These are phyloP conservation scores for Blumeriella jaapii DNA, from an alignment of 2,329 filamentous ascomycete species.

Conservation along the genomic window DNA sequence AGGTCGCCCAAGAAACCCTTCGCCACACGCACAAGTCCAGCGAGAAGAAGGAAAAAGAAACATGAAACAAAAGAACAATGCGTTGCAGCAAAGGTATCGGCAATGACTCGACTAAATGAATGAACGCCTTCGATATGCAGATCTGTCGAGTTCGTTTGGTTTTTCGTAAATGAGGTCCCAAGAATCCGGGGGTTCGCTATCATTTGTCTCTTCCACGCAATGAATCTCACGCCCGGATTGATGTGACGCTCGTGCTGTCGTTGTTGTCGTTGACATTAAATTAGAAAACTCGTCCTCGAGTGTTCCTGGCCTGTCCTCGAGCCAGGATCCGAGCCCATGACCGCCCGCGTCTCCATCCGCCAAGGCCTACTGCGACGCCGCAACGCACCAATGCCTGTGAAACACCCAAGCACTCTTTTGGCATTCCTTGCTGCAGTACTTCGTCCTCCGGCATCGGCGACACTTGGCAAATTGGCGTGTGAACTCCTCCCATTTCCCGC, in stretches of 20 bases:
- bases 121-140: slow-evolving; percentile 20
- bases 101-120: slow-evolving; percentile 7
- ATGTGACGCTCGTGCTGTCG: slow-evolving; percentile 12
- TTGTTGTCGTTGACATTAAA: slow-evolving; percentile 18
- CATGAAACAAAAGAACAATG: slow-evolving; percentile 10
- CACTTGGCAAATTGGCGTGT: slow-evolving; percentile 97
- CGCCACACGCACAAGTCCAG: too few relatives aligned
- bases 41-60: slow-evolving; percentile 1
- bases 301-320: slow-evolving; percentile 8
- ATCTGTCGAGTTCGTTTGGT: slow-evolving; percentile 14
- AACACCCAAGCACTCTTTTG: slow-evolving; percentile 99
- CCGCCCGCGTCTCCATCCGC: too few relatives aligned
- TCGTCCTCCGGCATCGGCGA: slow-evolving; percentile 86
- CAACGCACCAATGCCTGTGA: slow-evolving; percentile 94
- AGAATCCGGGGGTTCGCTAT: slow-evolving; percentile 11
- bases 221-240: too few relatives aligned
- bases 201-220: slow-evolving; percentile 12
- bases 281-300: slow-evolving; percentile 19
- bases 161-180: slow-evolving; percentile 10
- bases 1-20: too few relatives aligned
- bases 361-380: slow-evolving; percentile 40
- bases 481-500: slow-evolving; percentile 96
- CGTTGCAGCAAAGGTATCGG: slow-evolving; percentile 17
- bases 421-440: slow-evolving; percentile 99
- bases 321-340: slow-evolving; percentile 8